Base-by-base conservation (phyloP, 148 eudicot genomes). In the Rhododendron simsii region DNA sequence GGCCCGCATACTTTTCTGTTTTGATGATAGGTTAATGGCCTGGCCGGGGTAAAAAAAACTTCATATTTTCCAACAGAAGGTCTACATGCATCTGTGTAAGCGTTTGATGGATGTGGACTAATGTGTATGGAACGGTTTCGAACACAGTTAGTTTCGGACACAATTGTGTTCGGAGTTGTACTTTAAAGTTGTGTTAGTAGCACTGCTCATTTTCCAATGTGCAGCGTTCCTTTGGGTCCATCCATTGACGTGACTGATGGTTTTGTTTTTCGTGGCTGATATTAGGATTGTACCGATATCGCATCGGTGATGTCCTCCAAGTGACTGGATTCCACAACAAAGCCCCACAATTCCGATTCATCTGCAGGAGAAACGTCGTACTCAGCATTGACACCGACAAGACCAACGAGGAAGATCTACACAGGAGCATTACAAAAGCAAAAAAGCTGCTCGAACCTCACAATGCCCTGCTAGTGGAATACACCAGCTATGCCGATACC, bases 361-460 rank as follows among this genome's bases (percentile, higher is more conserved):
- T 95, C 21, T 93, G 98, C 84, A 83, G 98, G 45, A 91, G 91
- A 85, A 94, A 95, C 71, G 94, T 95, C 13, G 90, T 94, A 16
- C 88, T 95, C 4, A 95, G 98, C 91, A 89, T 95, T 35, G 98
- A 95, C 92, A 91, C 77, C 9, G 97, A 94, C 86, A 94, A 95
- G 65, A 95, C 97, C 51, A 93, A 88, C 21, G 97, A 95, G 85
- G 92, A 90, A 69, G 97, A 95, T 76, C 91, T 95, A 18, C 96
- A 94, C 86, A 92, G 86, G 83, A 91, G 94, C 88, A 85, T 95
- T 57, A 92, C 90, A n/a, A 89, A 84, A 10, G 97, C 95, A n/a
- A 90, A 85, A 80, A 89, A 86, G 30, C 88, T 91, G 9, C 85
- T 95, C 7, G 92, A 91, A 35, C 95, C 95, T 50, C 87, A 85